Percentiles rank a stretch among this genome's conserved stretches.
Evolutionary conservation across 2,329 filamentous ascomycete genomes (phyloP).

Genomic region (Xylariaceae sp.): DNA sequence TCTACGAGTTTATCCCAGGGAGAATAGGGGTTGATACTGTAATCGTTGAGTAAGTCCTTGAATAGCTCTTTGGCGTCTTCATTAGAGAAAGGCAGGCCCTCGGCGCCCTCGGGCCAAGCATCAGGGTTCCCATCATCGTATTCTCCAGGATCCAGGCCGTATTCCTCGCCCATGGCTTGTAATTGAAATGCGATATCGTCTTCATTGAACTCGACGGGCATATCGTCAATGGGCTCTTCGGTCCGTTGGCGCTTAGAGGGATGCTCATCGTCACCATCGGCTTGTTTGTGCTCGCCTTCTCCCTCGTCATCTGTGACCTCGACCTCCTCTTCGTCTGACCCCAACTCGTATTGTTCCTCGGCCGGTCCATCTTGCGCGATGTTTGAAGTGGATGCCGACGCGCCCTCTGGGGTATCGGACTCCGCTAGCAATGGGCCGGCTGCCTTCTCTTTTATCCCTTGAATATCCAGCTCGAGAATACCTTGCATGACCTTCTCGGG

Average conservation of each 20-base stretch:
- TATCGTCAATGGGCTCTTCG: constrained; percentile 35
- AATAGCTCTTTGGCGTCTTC: constrained; percentile 76
- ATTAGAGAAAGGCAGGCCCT: constrained; percentile 66
- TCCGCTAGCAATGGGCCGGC: constrained; percentile 16
- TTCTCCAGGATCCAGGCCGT: constrained; percentile 71
- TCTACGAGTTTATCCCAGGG: constrained; percentile 90
- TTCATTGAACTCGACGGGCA: constrained; percentile 77
- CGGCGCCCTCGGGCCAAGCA: constrained; percentile 66
- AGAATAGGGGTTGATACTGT: constrained; percentile 77
- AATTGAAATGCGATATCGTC: constrained; percentile 93
- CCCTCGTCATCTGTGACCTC: constrained; percentile 42
- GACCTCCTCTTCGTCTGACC: constrained; percentile 72
- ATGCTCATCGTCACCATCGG: constrained; percentile 43
- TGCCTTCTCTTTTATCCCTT: constrained; percentile 59
- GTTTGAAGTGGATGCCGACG: constrained; percentile 38
- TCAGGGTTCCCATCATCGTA: constrained; percentile 63
- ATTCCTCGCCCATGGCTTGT: constrained; percentile 82
- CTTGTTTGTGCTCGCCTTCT: constrained; percentile 47
- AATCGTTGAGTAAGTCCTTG: constrained; percentile 80
- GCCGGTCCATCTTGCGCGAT: constrained; percentile 37
- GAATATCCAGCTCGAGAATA: constrained; percentile 68
- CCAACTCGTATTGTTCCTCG: constrained; percentile 45
- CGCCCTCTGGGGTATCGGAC: constrained; percentile 14
- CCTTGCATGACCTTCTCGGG: constrained; percentile 80
- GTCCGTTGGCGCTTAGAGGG: constrained; percentile 45